phyloP scores from a whole-genome alignment of 768 basidiomycete genomes.

The Myochromella boudieri region DNA sequence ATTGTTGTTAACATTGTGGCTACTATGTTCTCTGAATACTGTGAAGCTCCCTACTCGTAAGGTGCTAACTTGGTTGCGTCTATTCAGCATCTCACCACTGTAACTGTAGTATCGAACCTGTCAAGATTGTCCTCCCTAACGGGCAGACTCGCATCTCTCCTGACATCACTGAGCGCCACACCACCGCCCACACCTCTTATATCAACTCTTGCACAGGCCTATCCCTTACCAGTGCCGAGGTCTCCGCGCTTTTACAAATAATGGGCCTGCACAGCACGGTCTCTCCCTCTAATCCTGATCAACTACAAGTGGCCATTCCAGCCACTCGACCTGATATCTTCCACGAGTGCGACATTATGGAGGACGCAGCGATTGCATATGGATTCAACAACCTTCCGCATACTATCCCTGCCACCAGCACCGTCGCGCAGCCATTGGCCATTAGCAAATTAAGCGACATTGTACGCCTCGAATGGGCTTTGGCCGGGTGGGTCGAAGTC shows the following conservation, averaged over 20 bases:
- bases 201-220: slow-evolving; percentile 96
- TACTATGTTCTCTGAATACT: slow-evolving; percentile 99
- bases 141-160: slow-evolving; percentile 78
- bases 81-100: slow-evolving; percentile 5
- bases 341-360: slow-evolving; percentile 98
- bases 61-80: slow-evolving; percentile 25
- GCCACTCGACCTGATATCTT: slow-evolving; percentile 98
- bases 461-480: slow-evolving; percentile 86
- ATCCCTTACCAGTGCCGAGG: slow-evolving; percentile 60
- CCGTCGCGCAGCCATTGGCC: slow-evolving; percentile 88
- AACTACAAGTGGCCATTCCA: slow-evolving; percentile 76
- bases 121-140: slow-evolving; percentile 78
- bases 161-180: slow-evolving; percentile 69
- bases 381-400: slow-evolving; percentile 96
- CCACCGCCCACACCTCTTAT: slow-evolving; percentile 81
- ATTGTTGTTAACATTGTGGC: slow-evolving; percentile 94
- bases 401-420: slow-evolving; percentile 90
- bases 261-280: slow-evolving; percentile 74
- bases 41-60: slow-evolving; percentile 88
- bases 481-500: slow-evolving; percentile 95
- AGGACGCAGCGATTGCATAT: slow-evolving; percentile 96
- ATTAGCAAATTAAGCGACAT: slow-evolving; percentile 90
- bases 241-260: slow-evolving; percentile 70
- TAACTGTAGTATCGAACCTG: slow-evolving; percentile 81
- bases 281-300: slow-evolving; percentile 59